Percentiles rank a stretch among this genome's conserved stretches.
phyloP scores from a whole-genome alignment of 192 early-diverging fungal genomes.

The Allomyces javanicus region DNA sequence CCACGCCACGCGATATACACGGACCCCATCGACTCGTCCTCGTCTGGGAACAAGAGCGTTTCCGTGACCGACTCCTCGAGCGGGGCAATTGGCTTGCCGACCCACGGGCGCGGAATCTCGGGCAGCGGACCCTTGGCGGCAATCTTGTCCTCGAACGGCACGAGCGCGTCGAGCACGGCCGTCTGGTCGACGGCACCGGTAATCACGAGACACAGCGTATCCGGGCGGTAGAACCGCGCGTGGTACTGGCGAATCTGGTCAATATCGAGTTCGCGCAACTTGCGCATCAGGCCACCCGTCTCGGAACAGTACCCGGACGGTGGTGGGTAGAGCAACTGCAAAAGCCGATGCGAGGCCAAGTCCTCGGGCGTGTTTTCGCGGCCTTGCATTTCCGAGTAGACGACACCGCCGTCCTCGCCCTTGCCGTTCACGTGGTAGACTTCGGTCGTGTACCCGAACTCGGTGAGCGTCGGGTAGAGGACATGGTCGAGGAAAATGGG shows the following conservation, averaged over 20 bases:
- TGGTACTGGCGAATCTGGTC: conserved; percentile 33
- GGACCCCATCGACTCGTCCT: conserved; percentile 38
- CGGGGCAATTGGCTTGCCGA: conserved; percentile 23
- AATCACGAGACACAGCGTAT: conserved; percentile 36
- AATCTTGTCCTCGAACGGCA: conserved; percentile 27
- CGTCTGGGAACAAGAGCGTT: conserved; percentile 32
- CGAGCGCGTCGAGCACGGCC: conserved; percentile 20
- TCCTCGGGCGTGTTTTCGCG: background rate
- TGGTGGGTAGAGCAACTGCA: conserved; percentile 29
- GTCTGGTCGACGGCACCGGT: conserved; percentile 24
- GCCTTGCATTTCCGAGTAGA: conserved; percentile 45
- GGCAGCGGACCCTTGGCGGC: conserved; percentile 24
- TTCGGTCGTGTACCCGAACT: conserved; percentile 34
- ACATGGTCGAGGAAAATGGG: conserved; percentile 44
- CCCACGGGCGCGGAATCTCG: conserved; percentile 32
- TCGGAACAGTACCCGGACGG: conserved; percentile 37
- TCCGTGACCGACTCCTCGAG: conserved; percentile 21
- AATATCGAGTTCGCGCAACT: conserved; percentile 27
- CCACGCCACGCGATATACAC: conserved; percentile 31
- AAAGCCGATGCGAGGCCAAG: background rate
- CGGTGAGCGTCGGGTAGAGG: conserved; percentile 36
- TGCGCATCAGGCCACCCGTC: conserved; percentile 38
- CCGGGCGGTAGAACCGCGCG: conserved; percentile 34
- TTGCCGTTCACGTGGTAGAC: conserved; percentile 37
- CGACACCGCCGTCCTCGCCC: conserved; percentile 41